phyloP scores from a whole-genome alignment of 2,329 filamentous ascomycete genomes.

The Alternaria viburni region DNA sequence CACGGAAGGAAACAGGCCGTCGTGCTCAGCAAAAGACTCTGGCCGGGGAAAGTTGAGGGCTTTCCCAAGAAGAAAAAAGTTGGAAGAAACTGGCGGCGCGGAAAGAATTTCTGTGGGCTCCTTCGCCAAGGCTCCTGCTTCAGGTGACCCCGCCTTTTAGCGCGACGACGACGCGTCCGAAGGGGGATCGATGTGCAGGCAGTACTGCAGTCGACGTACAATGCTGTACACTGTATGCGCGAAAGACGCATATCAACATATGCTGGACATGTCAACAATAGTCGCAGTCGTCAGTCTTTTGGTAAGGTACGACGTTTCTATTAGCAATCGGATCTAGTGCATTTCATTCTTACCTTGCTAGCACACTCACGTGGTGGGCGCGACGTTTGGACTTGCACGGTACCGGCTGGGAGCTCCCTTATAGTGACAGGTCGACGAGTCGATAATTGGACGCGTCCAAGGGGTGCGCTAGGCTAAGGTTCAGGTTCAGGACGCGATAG shows the following conservation, averaged over 20 bases:
- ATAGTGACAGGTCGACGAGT: not conserved
- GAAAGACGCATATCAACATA: not conserved
- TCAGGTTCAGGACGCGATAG: not conserved
- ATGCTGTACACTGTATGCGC: not conserved
- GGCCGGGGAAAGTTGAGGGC: conserved; percentile 64
- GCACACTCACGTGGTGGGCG: not conserved
- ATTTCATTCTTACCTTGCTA: not conserved
- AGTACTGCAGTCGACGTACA: not conserved
- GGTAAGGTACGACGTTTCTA: not conserved
- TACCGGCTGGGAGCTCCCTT: not conserved
- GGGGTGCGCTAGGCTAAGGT: conserved; percentile 4
- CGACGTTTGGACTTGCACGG: not conserved
- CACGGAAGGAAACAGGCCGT: conserved; percentile 42
- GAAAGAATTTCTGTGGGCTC: conserved; percentile 34
- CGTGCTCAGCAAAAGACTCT: conserved; percentile 40
- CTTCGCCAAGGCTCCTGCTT: conserved; percentile 7
- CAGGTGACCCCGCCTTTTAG: conserved; percentile 28
- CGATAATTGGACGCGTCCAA: not conserved
- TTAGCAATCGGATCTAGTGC: not conserved
- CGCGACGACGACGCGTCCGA: conserved; percentile 17
- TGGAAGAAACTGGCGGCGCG: conserved; percentile 19
- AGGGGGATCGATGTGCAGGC: not conserved
- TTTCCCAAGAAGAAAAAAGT: conserved; percentile 56
- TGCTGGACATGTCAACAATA: not conserved
- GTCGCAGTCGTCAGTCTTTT: not conserved